A percentile compares a stretch with the other conserved stretches of the same genome.
Conservation (phyloP, 768 basidiomycete species). For the Lactarius quietus region DNA sequence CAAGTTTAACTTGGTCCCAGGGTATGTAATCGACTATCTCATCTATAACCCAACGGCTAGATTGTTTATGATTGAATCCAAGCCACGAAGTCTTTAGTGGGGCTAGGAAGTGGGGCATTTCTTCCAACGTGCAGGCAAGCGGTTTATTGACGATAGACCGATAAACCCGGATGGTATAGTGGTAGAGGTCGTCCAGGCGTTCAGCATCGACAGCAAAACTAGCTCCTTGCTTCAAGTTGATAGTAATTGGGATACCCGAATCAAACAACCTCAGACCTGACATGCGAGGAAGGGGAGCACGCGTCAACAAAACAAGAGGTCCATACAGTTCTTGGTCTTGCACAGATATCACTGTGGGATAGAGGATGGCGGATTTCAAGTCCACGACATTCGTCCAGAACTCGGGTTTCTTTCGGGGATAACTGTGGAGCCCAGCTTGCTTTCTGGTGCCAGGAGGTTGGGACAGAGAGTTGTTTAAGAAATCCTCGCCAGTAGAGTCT, state of each 20-base stretch:
- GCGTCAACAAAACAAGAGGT: slow-evolving; percentile 64
- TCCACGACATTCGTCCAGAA: slow-evolving; percentile 57
- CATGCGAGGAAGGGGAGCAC: slow-evolving; percentile 59
- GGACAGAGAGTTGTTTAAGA: slow-evolving; percentile 3
- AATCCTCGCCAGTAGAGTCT: slow-evolving; percentile 15
- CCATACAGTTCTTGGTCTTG: slow-evolving; percentile 40
- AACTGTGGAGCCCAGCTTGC: slow-evolving; percentile 45
- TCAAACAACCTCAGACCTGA: slow-evolving; percentile 57
- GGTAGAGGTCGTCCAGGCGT: slow-evolving; percentile 47
- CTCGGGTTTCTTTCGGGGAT: slow-evolving; percentile 54
- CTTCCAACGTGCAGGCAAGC: slow-evolving; percentile 48
- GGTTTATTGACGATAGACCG: slow-evolving; percentile 67
- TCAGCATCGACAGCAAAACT: slow-evolving; percentile 48
- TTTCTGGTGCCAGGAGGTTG: slow-evolving; percentile 18
- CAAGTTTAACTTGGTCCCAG: slow-evolving; percentile 59
- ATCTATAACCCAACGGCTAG: slow-evolving; percentile 32
- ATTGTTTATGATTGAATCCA: slow-evolving; percentile 25
- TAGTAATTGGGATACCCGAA: slow-evolving; percentile 41
- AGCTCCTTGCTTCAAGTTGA: slow-evolving; percentile 45
- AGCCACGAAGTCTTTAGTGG: slow-evolving; percentile 49
- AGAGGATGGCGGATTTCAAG: slow-evolving; percentile 39
- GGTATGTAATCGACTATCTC: slow-evolving; percentile 47
- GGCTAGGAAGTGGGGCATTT: slow-evolving; percentile 64
- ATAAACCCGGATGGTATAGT: slow-evolving; percentile 61
- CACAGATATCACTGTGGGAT: slow-evolving; percentile 52